Evolutionary conservation across 2,329 filamentous ascomycete species (phyloP).

Genomic region (Colletotrichum sidae): DNA sequence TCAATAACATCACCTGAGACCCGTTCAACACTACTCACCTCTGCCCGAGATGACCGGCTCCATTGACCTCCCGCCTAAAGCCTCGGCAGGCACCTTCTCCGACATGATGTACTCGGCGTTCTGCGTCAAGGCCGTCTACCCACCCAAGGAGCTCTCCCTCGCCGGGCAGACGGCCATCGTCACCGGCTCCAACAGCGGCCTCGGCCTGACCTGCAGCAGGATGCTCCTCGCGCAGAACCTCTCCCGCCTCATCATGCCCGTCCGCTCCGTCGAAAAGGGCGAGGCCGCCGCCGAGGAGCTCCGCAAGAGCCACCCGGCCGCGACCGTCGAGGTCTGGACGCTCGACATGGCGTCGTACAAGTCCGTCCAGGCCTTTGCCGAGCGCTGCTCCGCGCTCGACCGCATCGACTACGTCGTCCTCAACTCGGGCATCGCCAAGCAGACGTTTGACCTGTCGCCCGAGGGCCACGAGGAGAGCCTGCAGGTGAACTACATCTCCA

Average conservation of each 20-base stretch:
- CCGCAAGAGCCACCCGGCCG: slow-evolving; percentile 42
- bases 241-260: slow-evolving; percentile 58
- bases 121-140: slow-evolving; percentile 39
- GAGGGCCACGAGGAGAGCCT: slow-evolving; percentile 56
- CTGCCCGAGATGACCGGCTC: slow-evolving; percentile 24
- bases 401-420: slow-evolving; percentile 54
- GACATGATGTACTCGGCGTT: slow-evolving; percentile 45
- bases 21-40: too few species aligned
- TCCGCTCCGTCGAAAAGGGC: slow-evolving; percentile 56
- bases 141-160: slow-evolving; percentile 42
- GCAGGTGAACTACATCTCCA: slow-evolving; percentile 65
- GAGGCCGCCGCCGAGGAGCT: slow-evolving; percentile 52
- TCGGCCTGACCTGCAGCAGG: slow-evolving; percentile 58
- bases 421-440: slow-evolving; percentile 47
- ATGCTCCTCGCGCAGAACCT: slow-evolving; percentile 53
- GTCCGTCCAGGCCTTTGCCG: slow-evolving; percentile 52
- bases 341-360: slow-evolving; percentile 54
- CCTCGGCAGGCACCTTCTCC: neutral
- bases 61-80: slow-evolving; percentile 5
- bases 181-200: slow-evolving; percentile 61
- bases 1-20: too few species aligned
- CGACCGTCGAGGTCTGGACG: slow-evolving; percentile 54
- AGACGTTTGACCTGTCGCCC: slow-evolving; percentile 37
- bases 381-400: slow-evolving; percentile 45
- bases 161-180: slow-evolving; percentile 56